Percentiles rank a stretch among this genome's conserved stretches.
phyloP scores from a whole-genome alignment of 2,329 filamentous ascomycete genomes.

The Reticulascus tulasneorum region DNA sequence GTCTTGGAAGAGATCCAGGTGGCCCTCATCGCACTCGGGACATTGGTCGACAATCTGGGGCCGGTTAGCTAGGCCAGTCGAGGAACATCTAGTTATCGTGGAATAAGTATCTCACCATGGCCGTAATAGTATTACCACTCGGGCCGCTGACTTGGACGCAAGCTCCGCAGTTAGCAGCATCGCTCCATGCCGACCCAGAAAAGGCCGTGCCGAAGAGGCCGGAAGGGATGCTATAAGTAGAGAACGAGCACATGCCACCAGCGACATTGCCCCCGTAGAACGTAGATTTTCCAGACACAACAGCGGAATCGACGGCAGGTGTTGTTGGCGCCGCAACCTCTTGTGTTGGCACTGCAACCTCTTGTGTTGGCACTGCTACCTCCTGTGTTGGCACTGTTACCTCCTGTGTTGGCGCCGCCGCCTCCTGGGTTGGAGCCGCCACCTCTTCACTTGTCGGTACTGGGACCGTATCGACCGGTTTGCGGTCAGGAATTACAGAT shows the following conservation, averaged over 20 bases:
- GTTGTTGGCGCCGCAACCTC: conserved; percentile 1
- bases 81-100: too few species aligned
- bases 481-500: conserved; percentile 4
- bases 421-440: conserved; percentile 1
- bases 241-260: conserved; percentile 62
- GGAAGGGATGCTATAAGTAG: conserved; percentile 56
- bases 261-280: conserved; percentile 52
- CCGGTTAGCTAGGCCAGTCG: too few species aligned
- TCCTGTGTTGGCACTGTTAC: not conserved
- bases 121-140: conserved; percentile 54
- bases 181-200: conserved; percentile 54
- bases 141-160: conserved; percentile 59
- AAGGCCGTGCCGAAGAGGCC: conserved; percentile 59
- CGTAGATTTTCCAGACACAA: conserved; percentile 37
- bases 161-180: conserved; percentile 53
- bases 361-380: conserved; percentile 1
- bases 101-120: conserved; percentile 50
- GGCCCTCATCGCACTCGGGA: conserved; percentile 33
- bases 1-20: conserved; percentile 42
- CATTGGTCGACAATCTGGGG: conserved; percentile 41
- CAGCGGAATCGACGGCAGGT: not conserved
- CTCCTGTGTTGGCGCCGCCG: not conserved
- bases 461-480: conserved; percentile 1
- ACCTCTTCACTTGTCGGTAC: conserved; percentile 3
- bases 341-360: conserved; percentile 2